Evolutionary conservation across 495 filamentous ascomycete genomes (phyloP), one percentile per base, ranked within the genome.

Genomic region (Durotheca rogersii): DNA sequence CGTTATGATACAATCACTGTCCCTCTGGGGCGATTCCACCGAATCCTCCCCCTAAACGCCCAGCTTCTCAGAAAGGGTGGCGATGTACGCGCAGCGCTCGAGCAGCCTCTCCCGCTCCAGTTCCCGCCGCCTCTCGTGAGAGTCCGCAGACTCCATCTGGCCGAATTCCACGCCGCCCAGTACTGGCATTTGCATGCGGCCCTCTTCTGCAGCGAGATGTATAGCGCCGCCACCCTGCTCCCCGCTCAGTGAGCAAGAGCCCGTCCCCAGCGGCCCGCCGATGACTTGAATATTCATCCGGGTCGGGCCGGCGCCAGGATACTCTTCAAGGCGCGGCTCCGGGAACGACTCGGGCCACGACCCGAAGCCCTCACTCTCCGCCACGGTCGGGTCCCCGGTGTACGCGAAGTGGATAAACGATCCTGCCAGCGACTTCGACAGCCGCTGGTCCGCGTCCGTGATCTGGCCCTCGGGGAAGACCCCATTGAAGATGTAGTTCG

Each of bases 401-500:
- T 55, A 48, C 2, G 60, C 60, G 27, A 62, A 59, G 38, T 56
- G 33, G 6, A 59, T 23, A 18, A 62, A 62, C 0, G 51, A 31
- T 6, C 9, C 29, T 7, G 31, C 47, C 35, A 62, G 30, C 1
- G 37, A 27, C 2, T 27, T 31, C 3, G 61, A 51, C 9, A 69
- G 25, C 33, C 56, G 23, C 17, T 31, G 6, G 36, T 69, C 64
- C 0, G 32, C 41, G 10, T 59, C 51, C 0, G 51, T 41, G 4
- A 64, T 35, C 6, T 47, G 14, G 2, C 51, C 54, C 21, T 62
- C 51, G 0, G 59, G 64, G 16, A 62, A 60, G 2, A 67, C 21
- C 4, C 54, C 53, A 29, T 64, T 66, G 39, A 61, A 61, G 16
- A 67, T 48, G 39, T 69, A 69, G 39, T 67, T 60, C 15, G 42